Conservation (phyloP, 2,329 filamentous ascomycete genomes). For the Colletotrichum lindemuthianum region DNA sequence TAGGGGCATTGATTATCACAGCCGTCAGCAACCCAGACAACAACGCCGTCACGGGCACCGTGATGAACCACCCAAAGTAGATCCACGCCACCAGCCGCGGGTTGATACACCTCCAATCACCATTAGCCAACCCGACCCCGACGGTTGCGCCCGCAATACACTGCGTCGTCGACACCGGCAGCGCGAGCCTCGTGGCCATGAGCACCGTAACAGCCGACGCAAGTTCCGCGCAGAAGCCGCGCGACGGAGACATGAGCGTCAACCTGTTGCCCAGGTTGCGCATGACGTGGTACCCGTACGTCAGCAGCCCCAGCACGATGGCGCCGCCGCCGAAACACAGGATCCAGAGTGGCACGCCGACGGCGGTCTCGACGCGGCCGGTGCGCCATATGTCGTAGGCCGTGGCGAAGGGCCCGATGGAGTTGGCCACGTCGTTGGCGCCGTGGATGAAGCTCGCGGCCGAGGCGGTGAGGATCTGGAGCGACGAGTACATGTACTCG, state of each 20-base stretch:
- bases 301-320: constrained; percentile 67
- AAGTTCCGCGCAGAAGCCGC: constrained; percentile 63
- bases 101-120: constrained; percentile 60
- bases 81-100: constrained; percentile 58
- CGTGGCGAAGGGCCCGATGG: constrained; percentile 61
- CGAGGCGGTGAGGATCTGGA: constrained; percentile 61
- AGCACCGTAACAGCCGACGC: constrained; percentile 63
- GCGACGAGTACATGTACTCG: constrained; percentile 60
- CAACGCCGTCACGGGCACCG: constrained; percentile 59
- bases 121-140: constrained; percentile 61
- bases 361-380: constrained; percentile 49
- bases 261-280: constrained; percentile 65
- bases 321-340: constrained; percentile 57
- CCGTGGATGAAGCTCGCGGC: constrained; percentile 67
- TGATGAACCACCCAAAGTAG: constrained; percentile 61
- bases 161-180: constrained; percentile 62
- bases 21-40: constrained; percentile 65
- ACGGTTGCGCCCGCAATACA: constrained; percentile 63
- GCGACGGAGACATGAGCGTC: constrained; percentile 63
- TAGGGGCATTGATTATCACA: constrained; percentile 63
- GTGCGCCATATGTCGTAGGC: constrained; percentile 61
- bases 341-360: constrained; percentile 59
- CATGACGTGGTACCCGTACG: constrained; percentile 73
- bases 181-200: constrained; percentile 60
- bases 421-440: constrained; percentile 65